Base-by-base conservation (phyloP, 169 alveolate genomes). In the Cryptosporidium xiaoi region DNA sequence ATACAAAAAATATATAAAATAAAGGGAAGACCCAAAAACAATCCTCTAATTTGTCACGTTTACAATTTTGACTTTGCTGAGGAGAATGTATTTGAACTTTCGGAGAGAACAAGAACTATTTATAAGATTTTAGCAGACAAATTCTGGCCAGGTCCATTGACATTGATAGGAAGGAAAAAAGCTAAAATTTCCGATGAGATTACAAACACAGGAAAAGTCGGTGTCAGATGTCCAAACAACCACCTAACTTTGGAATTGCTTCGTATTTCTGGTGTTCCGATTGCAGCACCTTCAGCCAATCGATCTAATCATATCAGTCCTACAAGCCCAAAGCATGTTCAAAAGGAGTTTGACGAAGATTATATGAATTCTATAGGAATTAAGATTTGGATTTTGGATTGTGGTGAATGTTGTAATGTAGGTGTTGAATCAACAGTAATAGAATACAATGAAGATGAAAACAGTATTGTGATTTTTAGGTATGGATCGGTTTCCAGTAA, bases 271-370 rank as follows among this genome's bases (percentile, higher is more conserved):
- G 90, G 90, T 3, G 65, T 93, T 0, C 99, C 99, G 0, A 91
- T 97, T 16, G 99, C 99, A 40, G 99, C 99, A 16, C 99, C 99
- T 16, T 93, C 97, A 18, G 99, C 99, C 0, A 97, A 97, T 91
- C 92, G 95, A 90, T 97, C 97, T 65, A 96, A 98, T 27, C 99
- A 97, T 92, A 97, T 97, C n/a, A 93, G 98, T 77, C 99, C 99
- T 8, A 96, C 99, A 0, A 92, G 92, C 44, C 96, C 98, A 13
- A 90, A 92, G 46, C 99, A 97, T 87, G 99, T 97, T 15, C 89
- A 91, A 29, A 90, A 95, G 64, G 99, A 97, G 90, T 97, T 97
- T 82, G 82, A 65, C 69, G 77, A 90, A 29, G 98, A 95, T 64
- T 90, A 83, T 82, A 77, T 77, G 87, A 48, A 62, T 20, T 16